These are phyloP conservation scores for Allantophomopsis cytisporea DNA, from an alignment of 2,329 filamentous ascomycete genomes.

Conservation along the genomic window DNA sequence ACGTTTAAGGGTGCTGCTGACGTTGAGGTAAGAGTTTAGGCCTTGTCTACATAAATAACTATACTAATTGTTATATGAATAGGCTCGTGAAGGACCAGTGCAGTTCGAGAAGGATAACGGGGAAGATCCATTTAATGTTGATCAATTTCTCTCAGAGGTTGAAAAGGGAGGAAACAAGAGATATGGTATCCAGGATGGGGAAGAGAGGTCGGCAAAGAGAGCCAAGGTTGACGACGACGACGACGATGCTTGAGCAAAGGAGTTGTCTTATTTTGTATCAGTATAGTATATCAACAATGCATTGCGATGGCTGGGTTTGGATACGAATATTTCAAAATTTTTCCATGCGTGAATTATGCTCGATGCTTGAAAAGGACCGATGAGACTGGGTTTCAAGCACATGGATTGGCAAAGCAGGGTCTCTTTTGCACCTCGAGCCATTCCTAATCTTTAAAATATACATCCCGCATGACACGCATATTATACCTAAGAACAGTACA, in stretches of 20 bases:
- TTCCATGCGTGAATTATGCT: too few species aligned
- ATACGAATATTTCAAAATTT: too few species aligned
- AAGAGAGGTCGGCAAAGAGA: constrained; percentile 50
- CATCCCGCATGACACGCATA: too few species aligned
- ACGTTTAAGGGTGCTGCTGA: constrained; percentile 83
- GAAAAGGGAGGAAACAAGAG: constrained; percentile 54
- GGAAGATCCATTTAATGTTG: constrained; percentile 81
- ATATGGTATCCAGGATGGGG: constrained; percentile 57
- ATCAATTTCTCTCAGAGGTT: constrained; percentile 80
- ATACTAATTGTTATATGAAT: background rate
- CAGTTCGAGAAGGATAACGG: constrained; percentile 82
- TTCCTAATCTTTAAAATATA: too few species aligned
- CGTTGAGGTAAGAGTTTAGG: constrained; percentile 51
- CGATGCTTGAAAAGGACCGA: too few species aligned
- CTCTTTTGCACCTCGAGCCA: too few species aligned
- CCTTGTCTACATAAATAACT: background rate
- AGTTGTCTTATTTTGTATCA: too few species aligned
- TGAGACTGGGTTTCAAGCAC: too few species aligned
- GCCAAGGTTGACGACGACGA: constrained; percentile 71
- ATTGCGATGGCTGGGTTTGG: too few species aligned
- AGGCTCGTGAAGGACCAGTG: constrained; percentile 79
- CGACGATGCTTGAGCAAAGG: constrained; percentile 30
- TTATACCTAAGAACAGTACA: too few species aligned
- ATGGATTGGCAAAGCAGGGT: too few species aligned
- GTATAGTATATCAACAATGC: too few species aligned